Evolutionary conservation across 2,329 filamentous ascomycete species (phyloP).

Genomic region (Endoconidiophora polonica): DNA sequence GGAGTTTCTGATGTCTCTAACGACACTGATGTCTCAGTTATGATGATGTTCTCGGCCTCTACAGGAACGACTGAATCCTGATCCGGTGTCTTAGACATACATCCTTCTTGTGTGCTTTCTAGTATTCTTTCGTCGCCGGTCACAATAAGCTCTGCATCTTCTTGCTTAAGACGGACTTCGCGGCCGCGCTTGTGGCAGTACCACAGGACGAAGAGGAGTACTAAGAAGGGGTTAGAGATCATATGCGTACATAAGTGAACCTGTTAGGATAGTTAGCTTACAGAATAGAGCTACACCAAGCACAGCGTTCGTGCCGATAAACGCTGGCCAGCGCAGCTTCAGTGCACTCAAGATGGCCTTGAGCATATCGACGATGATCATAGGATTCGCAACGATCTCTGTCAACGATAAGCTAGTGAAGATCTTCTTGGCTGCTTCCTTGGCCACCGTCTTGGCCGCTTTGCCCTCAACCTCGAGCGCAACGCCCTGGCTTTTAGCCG

Average conservation of each 20-base stretch:
- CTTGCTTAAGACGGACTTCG: slow-evolving; percentile 60
- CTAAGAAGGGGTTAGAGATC: slow-evolving; percentile 23
- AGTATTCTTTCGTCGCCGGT: slow-evolving; percentile 18
- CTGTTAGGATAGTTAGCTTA: slow-evolving; percentile 28
- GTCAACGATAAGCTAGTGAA: slow-evolving; percentile 56
- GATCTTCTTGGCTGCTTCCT: slow-evolving; percentile 48
- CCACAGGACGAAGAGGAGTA: slow-evolving; percentile 88
- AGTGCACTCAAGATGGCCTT: slow-evolving; percentile 82
- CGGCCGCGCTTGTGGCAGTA: slow-evolving; percentile 93
- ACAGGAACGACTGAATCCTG: slow-evolving; percentile 19
- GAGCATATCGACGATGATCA: slow-evolving; percentile 69
- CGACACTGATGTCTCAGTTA: neutral
- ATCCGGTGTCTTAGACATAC: slow-evolving; percentile 12
- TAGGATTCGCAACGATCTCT: slow-evolving; percentile 68
- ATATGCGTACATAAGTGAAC: neutral
- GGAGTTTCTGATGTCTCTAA: neutral
- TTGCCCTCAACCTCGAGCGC: slow-evolving; percentile 31
- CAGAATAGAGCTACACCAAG: slow-evolving; percentile 79
- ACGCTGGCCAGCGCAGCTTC: slow-evolving; percentile 73
- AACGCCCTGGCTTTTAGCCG: slow-evolving; percentile 54
- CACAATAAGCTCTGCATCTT: slow-evolving; percentile 24
- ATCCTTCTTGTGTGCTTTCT: too few species aligned
- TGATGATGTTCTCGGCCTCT: slow-evolving; percentile 25
- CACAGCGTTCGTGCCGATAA: slow-evolving; percentile 79
- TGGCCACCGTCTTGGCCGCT: slow-evolving; percentile 33